phyloP scores from a whole-genome alignment of 23 red algal genomes.

The Gracilaria gracilis region DNA sequence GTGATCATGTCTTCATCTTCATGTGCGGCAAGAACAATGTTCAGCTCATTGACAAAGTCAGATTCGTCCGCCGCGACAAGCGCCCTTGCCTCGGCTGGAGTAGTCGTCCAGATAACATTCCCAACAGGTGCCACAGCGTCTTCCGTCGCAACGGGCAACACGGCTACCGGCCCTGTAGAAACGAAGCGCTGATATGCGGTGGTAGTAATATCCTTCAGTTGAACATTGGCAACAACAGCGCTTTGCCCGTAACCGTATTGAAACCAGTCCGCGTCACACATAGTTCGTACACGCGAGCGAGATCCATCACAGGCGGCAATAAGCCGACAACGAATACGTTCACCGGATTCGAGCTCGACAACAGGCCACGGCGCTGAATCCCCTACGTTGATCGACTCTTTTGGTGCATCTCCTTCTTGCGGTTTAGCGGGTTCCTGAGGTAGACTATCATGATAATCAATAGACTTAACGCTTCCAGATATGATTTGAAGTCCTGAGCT shows the following conservation, averaged over 20 bases:
- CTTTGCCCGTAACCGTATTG: conserved; percentile 68
- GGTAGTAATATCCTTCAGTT: conserved; percentile 31
- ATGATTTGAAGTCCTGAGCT: conserved; percentile 18
- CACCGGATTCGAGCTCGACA: conserved; percentile 56
- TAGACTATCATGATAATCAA: background rate
- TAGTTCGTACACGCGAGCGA: conserved; percentile 72
- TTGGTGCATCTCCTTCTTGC: background rate
- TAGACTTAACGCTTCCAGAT: conserved; percentile 24
- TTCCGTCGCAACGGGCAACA: conserved; percentile 80
- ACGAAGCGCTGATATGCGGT: conserved; percentile 92
- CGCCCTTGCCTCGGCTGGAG: conserved; percentile 75
- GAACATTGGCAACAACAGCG: conserved; percentile 89
- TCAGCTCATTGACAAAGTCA: conserved; percentile 82
- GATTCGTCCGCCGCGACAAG: conserved; percentile 50
- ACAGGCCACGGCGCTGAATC: conserved; percentile 60
- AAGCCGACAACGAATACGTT: conserved; percentile 64
- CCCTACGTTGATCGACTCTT: background rate
- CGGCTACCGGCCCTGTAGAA: conserved; percentile 84
- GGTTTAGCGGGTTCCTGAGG: background rate
- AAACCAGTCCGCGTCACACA: conserved; percentile 70
- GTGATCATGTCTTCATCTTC: conserved; percentile 15
- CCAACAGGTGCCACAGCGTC: conserved; percentile 39
- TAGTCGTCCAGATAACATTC: conserved; percentile 95
- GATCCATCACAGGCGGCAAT: conserved; percentile 87
- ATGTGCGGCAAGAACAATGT: conserved; percentile 54